Evolutionary conservation across 306 rosid genomes (phyloP).

Genomic region (Malus fusca): DNA sequence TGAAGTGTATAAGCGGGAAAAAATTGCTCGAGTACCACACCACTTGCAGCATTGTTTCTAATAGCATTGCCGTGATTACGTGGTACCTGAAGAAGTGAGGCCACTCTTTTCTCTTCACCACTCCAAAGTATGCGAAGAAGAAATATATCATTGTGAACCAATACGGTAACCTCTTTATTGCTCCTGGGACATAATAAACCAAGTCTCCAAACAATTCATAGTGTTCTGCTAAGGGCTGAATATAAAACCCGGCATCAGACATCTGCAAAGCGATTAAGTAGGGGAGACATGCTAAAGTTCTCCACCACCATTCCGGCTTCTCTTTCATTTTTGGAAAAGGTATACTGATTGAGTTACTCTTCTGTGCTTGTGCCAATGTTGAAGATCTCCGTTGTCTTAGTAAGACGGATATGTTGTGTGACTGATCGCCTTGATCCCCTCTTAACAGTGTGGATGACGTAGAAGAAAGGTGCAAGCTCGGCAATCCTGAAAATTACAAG

Average conservation of each 20-base stretch:
- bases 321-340: slow-evolving; percentile 43
- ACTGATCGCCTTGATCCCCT: slow-evolving; percentile 23
- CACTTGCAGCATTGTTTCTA: slow-evolving; percentile 57
- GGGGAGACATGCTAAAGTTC: slow-evolving; percentile 71
- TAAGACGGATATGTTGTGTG: slow-evolving; percentile 12
- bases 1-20: slow-evolving; percentile 69
- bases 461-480: slow-evolving; percentile 21
- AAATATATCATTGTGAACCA: slow-evolving; percentile 71
- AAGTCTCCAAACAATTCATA: slow-evolving; percentile 34
- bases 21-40: slow-evolving; percentile 63
- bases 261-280: slow-evolving; percentile 59
- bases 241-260: slow-evolving; percentile 60
- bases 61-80: slow-evolving; percentile 61
- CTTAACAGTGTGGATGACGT: slow-evolving; percentile 24
- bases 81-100: slow-evolving; percentile 70
- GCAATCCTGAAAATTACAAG: slow-evolving; percentile 31
- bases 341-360: slow-evolving; percentile 38
- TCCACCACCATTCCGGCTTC: slow-evolving; percentile 96
- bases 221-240: slow-evolving; percentile 51
- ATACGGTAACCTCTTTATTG: slow-evolving; percentile 45
- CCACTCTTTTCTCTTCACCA: slow-evolving; percentile 55
- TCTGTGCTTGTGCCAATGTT: slow-evolving; percentile 37
- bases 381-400: slow-evolving; percentile 18
- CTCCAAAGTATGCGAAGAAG: slow-evolving; percentile 41
- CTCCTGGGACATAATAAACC: slow-evolving; percentile 68